Base-by-base conservation (phyloP, 2,329 filamentous ascomycete species). In the Rugonectria rugulosa region DNA sequence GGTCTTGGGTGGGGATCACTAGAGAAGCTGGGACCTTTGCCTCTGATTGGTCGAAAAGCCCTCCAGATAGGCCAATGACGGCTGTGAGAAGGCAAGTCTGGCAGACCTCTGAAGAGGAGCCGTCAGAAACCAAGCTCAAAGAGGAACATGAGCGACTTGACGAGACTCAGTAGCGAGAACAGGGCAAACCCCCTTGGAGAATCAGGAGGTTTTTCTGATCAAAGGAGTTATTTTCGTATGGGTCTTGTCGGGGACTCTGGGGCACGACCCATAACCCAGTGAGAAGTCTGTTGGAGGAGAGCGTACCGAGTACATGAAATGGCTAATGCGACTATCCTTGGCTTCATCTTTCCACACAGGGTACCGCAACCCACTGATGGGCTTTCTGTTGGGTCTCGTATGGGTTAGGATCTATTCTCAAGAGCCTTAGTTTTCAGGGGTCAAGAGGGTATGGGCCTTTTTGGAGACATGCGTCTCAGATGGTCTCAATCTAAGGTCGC, bases 101-200 rank as follows among this genome's bases (percentile, higher is more conserved):
- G 47, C 47, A 51, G 54, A 50, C 50, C 51, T 53, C 43, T 21
- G 32, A 56, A 54, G 46, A 55, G 47, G 48, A 52, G 32, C 64
- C 55, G 38, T 50, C 31, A 62, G 55, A 61, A 57, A 53, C 64
- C 60, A 67, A 42, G 46, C 65, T 66, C 54, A 56, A 68, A 65
- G 17, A 41, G 63, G 65, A 65, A 65, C 38, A 62, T 64, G 61
- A 63, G 59, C 50, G 57, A 63, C 65, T 63, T 62, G 63, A 57
- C 57, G 53, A 59, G 57, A 49, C 42, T 46, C 52, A 36, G 31
- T 11, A 40, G 40, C 31, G 31, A 20, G 24, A 45, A 49, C 42
- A 48, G 44, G 31, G 20, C 19, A 45, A 49, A 46, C 46, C 40
- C 53, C 50, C 50, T 37, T 44, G 43, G 48, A 27, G 32, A 26